Evolutionary conservation across 306 rosid genomes (phyloP).

Genomic region (Fragaria ananassa): DNA sequence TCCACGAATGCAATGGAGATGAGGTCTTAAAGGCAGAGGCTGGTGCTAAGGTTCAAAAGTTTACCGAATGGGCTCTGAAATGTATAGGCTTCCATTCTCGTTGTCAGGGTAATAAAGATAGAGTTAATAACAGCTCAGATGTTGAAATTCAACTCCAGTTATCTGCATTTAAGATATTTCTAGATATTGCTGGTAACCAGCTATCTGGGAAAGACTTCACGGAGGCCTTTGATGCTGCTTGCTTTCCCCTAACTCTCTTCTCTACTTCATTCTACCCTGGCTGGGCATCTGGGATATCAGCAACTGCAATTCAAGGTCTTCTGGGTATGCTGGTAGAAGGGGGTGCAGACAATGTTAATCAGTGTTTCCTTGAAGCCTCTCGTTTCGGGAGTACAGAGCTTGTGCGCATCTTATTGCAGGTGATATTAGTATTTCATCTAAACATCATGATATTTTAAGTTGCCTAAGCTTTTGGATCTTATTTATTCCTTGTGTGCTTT

Average conservation of each 20-base stretch:
- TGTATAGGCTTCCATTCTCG: constrained; percentile 81
- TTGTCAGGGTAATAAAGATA: constrained; percentile 49
- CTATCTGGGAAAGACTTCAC: constrained; percentile 90
- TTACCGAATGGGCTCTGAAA: constrained; percentile 89
- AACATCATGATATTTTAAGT: background rate
- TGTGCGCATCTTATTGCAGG: constrained; percentile 84
- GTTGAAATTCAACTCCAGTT: constrained; percentile 77
- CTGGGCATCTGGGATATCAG: constrained; percentile 78
- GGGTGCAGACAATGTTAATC: constrained; percentile 89
- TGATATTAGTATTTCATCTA: constrained; percentile 17
- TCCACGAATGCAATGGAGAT: constrained; percentile 86
- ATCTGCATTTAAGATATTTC: constrained; percentile 73
- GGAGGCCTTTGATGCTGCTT: constrained; percentile 91
- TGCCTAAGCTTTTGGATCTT: constrained; percentile 1
- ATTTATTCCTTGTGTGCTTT: background rate
- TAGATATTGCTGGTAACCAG: constrained; percentile 83
- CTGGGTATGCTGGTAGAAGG: constrained; percentile 80
- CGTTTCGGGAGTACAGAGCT: constrained; percentile 92
- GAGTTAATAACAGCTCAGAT: constrained; percentile 48
- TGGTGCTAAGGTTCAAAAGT: constrained; percentile 75
- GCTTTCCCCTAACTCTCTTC: constrained; percentile 88
- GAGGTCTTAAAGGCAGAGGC: constrained; percentile 89
- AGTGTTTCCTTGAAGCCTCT: constrained; percentile 90
- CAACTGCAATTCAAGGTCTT: constrained; percentile 75
- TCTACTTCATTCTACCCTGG: constrained; percentile 81